These are phyloP conservation scores for Arxiozyma heterogenica DNA, from an alignment of 1,139 yeast genomes.

Conservation along the genomic window DNA sequence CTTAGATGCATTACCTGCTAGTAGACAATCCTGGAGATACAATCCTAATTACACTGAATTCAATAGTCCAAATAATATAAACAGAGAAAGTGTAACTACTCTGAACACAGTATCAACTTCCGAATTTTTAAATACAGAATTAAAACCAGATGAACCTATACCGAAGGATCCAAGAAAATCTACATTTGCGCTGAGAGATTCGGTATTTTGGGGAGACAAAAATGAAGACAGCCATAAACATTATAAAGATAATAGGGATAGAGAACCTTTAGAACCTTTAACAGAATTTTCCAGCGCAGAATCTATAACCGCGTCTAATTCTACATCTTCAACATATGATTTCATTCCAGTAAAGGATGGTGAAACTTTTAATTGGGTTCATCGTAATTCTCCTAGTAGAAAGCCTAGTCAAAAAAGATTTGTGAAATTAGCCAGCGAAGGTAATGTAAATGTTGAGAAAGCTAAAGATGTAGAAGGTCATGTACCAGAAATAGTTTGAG, in stretches of 20 bases:
- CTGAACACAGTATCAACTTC: slow-evolving; percentile 81
- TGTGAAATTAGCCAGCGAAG: slow-evolving; percentile 18
- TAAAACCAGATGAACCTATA: slow-evolving; percentile 50
- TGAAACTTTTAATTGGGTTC: slow-evolving; percentile 23
- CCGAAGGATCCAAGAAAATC: slow-evolving; percentile 36
- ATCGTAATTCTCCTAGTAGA: slow-evolving; percentile 18
- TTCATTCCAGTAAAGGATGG: slow-evolving; percentile 26
- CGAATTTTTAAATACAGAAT: slow-evolving; percentile 69
- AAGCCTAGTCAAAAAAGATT: slow-evolving; percentile 25
- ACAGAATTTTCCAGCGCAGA: slow-evolving; percentile 1
- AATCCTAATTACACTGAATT: slow-evolving; percentile 30
- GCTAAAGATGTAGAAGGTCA: slow-evolving; percentile 25
- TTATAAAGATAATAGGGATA: slow-evolving; percentile 6
- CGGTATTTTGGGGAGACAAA: slow-evolving; percentile 24
- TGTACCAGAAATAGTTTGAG: slow-evolving; percentile 23
- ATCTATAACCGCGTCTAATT: slow-evolving; percentile 9
- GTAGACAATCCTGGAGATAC: slow-evolving; percentile 66
- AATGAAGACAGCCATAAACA: slow-evolving; percentile 5
- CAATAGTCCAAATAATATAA: not conserved
- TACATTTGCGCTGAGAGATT: slow-evolving; percentile 36
- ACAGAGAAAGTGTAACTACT: slow-evolving; percentile 57
- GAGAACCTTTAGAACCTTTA: slow-evolving; percentile 1
- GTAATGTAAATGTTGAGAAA: slow-evolving; percentile 22
- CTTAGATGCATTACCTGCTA: slow-evolving; percentile 29
- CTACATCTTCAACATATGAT: slow-evolving; percentile 25